Evolutionary conservation across 345 rosid species (phyloP).

Genomic region (Acer yangbiense): DNA sequence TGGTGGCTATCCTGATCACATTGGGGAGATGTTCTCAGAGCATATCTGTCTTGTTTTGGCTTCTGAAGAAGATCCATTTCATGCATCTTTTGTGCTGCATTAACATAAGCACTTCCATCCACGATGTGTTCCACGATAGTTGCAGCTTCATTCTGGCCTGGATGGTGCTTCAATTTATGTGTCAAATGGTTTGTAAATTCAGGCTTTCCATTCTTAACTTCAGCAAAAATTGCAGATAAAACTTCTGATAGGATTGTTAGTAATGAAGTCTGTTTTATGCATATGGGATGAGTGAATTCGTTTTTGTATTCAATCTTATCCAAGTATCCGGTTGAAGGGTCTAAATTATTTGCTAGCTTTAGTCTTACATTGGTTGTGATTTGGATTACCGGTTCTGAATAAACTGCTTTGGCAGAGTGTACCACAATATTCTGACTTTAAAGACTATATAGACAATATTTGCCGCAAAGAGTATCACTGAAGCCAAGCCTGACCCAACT

Average conservation of each 20-base stretch:
- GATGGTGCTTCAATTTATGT: slow-evolving; percentile 71
- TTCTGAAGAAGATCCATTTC: slow-evolving; percentile 73
- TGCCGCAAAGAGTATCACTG: slow-evolving; percentile 44
- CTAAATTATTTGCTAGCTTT: not conserved
- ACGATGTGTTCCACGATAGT: slow-evolving; percentile 78
- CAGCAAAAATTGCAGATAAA: slow-evolving; percentile 64
- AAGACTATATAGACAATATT: not conserved
- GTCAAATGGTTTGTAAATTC: slow-evolving; percentile 79
- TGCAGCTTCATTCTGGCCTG: slow-evolving; percentile 79
- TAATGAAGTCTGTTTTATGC: too few relatives aligned
- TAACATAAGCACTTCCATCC: slow-evolving; percentile 62
- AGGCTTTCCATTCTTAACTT: slow-evolving; percentile 77
- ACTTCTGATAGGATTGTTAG: slow-evolving; percentile 55
- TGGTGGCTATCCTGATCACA: slow-evolving; percentile 63
- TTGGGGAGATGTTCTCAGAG: slow-evolving; percentile 73
- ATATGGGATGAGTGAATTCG: too few relatives aligned
- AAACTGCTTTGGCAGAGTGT: not conserved
- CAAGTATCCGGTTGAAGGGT: not conserved
- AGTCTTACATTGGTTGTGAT: not conserved
- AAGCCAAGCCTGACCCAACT: slow-evolving; percentile 76
- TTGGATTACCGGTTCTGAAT: not conserved
- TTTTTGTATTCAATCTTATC: too few relatives aligned
- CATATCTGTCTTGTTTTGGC: slow-evolving; percentile 75
- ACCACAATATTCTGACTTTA: not conserved
- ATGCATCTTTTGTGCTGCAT: slow-evolving; percentile 55